Conservation (phyloP, 139 green algal genomes). For the Desmodesmus armatus region DNA sequence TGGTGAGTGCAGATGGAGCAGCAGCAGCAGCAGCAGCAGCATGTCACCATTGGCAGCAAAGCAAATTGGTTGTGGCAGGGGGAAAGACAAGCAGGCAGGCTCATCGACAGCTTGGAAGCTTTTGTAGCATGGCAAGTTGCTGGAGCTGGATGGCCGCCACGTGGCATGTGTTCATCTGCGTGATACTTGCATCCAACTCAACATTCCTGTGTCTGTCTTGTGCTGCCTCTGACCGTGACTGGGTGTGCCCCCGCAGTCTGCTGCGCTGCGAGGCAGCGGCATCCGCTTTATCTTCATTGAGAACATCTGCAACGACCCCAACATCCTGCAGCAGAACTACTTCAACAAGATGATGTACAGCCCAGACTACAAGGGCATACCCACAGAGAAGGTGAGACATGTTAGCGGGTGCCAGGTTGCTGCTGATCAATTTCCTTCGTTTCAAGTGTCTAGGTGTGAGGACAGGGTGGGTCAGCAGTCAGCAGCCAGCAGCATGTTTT, state of each 20-base stretch:
- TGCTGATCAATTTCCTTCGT: no score
- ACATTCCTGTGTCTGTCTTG: not conserved
- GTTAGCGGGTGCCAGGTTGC: not conserved
- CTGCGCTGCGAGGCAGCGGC: conserved; percentile 43
- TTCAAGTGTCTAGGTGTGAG: no score
- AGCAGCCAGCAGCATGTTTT: not conserved
- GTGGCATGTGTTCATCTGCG: no score
- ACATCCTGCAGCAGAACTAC: conserved; percentile 92
- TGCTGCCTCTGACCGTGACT: not conserved
- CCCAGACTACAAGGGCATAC: conserved; percentile 88
- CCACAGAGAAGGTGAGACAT: conserved; percentile 67
- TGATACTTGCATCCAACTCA: not conserved
- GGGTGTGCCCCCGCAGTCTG: no score
- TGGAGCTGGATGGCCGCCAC: no score
- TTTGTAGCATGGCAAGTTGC: no score
- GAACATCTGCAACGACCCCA: conserved; percentile 91
- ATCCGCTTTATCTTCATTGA: conserved; percentile 95
- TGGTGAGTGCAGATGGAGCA: conserved; percentile 61
- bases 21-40: no score
- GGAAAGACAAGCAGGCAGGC: no score
- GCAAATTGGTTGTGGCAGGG: no score
- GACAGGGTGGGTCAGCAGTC: no score
- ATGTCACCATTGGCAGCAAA: no score
- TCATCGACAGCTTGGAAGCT: no score
- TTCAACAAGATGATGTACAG: conserved; percentile 87